Evolutionary conservation across 108 stramenopile genomes (phyloP).

Genomic region (Skeletonema potamos): DNA sequence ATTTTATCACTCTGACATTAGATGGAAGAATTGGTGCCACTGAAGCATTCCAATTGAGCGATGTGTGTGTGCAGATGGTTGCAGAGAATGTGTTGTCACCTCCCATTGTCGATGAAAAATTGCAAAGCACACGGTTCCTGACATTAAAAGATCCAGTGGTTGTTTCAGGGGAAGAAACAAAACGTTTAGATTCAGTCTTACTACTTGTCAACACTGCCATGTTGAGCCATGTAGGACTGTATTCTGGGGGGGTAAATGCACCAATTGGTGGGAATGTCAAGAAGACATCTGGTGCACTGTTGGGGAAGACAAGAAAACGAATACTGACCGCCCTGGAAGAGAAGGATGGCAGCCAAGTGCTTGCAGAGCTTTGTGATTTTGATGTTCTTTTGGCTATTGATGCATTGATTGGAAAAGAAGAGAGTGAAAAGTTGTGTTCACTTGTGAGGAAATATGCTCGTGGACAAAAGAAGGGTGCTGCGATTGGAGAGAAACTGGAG

Average conservation of each 20-base stretch:
- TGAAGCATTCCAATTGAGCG: constrained; percentile 87
- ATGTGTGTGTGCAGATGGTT: constrained; percentile 85
- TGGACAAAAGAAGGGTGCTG: constrained; percentile 71
- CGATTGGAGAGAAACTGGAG: constrained; percentile 49
- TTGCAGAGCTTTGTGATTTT: constrained; percentile 71
- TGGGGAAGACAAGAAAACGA: constrained; percentile 71
- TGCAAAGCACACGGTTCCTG: constrained; percentile 44
- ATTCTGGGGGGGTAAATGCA: constrained; percentile 41
- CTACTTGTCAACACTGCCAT: constrained; percentile 83
- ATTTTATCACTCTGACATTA: constrained; percentile 78
- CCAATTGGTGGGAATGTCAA: constrained; percentile 44
- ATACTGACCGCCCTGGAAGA: constrained; percentile 58
- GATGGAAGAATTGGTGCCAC: constrained; percentile 78
- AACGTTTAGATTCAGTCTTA: constrained; percentile 73
- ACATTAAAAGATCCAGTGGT: constrained; percentile 57
- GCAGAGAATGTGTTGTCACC: constrained; percentile 62
- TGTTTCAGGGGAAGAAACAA: constrained; percentile 77
- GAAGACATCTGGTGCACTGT: constrained; percentile 61
- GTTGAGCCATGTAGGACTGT: constrained; percentile 69
- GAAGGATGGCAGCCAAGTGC: constrained; percentile 13
- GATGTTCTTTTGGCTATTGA: constrained; percentile 67
- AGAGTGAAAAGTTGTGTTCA: constrained; percentile 55
- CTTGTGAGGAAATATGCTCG: constrained; percentile 72
- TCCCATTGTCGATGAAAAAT: constrained; percentile 22
- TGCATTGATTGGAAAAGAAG: constrained; percentile 46